Evolutionary conservation across 2,329 filamentous ascomycete species (phyloP).

Genomic region (Aspergillus piperis): DNA sequence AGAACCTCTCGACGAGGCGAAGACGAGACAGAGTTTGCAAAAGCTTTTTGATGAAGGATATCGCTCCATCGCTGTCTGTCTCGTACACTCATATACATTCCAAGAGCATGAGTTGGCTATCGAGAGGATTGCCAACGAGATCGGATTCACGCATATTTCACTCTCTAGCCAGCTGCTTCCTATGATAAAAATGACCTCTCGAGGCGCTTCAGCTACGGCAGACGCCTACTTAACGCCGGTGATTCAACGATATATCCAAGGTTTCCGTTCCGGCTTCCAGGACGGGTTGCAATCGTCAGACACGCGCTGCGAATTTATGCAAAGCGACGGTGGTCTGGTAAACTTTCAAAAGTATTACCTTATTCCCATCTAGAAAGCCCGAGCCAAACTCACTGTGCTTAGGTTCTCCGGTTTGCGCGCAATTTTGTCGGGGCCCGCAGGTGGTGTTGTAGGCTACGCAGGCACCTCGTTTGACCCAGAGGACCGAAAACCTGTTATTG

Average conservation of each 20-base stretch:
- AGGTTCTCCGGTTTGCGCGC: constrained; percentile 82
- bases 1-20: background rate
- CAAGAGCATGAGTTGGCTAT: constrained; percentile 79
- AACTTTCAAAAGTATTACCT: constrained; percentile 38
- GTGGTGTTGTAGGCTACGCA: constrained; percentile 89
- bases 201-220: constrained; percentile 74
- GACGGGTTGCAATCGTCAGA: constrained; percentile 65
- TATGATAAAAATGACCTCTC: constrained; percentile 81
- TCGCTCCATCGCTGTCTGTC: background rate
- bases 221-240: constrained; percentile 79
- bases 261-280: constrained; percentile 50
- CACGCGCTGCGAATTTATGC: constrained; percentile 74
- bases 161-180: constrained; percentile 74
- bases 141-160: constrained; percentile 79
- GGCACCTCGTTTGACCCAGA: constrained; percentile 84
- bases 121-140: constrained; percentile 71
- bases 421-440: constrained; percentile 86
- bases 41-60: background rate
- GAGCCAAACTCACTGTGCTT: background rate
- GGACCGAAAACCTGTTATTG: constrained; percentile 83
- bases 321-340: constrained; percentile 75
- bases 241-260: constrained; percentile 69
- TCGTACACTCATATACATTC: constrained; percentile 57
- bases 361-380: accelerated
- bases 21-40: background rate